Evolutionary conservation across 2,329 filamentous ascomycete species (phyloP).

Genomic region (Pyrenophora graminea): DNA sequence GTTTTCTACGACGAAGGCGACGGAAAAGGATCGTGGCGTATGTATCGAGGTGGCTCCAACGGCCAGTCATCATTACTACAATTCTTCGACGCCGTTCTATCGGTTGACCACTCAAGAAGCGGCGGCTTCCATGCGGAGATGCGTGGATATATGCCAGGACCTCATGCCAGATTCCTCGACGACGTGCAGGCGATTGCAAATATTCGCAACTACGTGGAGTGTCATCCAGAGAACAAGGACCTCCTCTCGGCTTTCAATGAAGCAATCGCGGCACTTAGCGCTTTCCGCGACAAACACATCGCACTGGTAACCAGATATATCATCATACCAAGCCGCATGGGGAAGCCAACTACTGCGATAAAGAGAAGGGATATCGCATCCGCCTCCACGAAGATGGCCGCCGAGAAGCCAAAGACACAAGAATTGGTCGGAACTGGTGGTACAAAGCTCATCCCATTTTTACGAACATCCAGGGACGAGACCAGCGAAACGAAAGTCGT

Average conservation of each 20-base stretch:
- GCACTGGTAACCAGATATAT: constrained; percentile 60
- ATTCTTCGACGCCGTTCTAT: constrained; percentile 58
- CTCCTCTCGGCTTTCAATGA: constrained; percentile 53
- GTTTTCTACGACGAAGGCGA: constrained; percentile 59
- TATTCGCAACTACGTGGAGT: constrained; percentile 52
- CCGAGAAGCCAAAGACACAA: constrained; percentile 37
- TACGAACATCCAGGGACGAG: constrained; percentile 58
- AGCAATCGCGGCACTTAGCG: constrained; percentile 51
- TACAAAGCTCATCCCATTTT: constrained; percentile 58
- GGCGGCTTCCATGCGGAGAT: constrained; percentile 50
- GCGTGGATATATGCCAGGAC: constrained; percentile 60
- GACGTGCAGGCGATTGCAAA: constrained; percentile 52
- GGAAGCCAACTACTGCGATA: constrained; percentile 24
- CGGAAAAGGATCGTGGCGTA: constrained; percentile 54
- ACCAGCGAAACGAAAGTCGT: constrained; percentile 49
- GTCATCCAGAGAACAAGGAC: constrained; percentile 34
- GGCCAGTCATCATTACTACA: constrained; percentile 60
- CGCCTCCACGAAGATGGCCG: constrained; percentile 48
- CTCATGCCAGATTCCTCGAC: constrained; percentile 57
- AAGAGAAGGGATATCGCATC: constrained; percentile 51
- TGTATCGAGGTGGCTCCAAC: constrained; percentile 60
- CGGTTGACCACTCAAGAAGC: constrained; percentile 53
- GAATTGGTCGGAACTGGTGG: constrained; percentile 57
- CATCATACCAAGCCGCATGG: constrained; percentile 49
- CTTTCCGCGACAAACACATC: constrained; percentile 58